Percentiles rank a stretch among this genome's conserved stretches.
Evolutionary conservation across 345 rosid species (phyloP).

Genomic region (Citrus mangshanensis): DNA sequence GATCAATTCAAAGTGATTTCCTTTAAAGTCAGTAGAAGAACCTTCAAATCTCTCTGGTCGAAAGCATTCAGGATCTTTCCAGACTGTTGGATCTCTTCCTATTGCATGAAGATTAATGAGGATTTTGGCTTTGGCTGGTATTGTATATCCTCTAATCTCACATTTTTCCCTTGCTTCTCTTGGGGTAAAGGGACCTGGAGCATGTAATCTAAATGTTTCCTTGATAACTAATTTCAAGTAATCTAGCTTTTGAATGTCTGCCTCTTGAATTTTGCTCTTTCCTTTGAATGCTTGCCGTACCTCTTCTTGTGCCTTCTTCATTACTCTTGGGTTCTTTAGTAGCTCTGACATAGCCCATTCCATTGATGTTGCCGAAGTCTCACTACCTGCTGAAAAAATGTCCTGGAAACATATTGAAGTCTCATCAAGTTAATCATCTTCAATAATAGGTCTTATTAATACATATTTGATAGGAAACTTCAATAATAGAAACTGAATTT

Average conservation of each 20-base stretch:
- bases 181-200: slow-evolving; percentile 11
- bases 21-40: slow-evolving; percentile 6
- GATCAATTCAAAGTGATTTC: slow-evolving; percentile 2
- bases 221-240: slow-evolving; percentile 14
- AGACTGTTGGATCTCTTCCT: slow-evolving; percentile 25
- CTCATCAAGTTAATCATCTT: not conserved
- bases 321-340: slow-evolving; percentile 1
- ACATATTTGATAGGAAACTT: not conserved
- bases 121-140: slow-evolving; percentile 13
- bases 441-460: not conserved
- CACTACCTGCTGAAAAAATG: slow-evolving; percentile 15
- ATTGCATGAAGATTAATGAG: slow-evolving; percentile 20
- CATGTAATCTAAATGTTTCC: slow-evolving; percentile 15
- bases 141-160: slow-evolving; percentile 18
- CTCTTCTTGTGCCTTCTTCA: slow-evolving; percentile 14
- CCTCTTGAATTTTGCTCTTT: slow-evolving; percentile 8
- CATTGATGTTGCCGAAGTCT: slow-evolving; percentile 12
- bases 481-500: not conserved
- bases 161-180: slow-evolving; percentile 20
- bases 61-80: slow-evolving; percentile 9
- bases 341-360: slow-evolving; percentile 21
- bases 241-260: not conserved
- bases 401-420: not conserved
- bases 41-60: slow-evolving; percentile 4
- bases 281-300: not conserved